These are phyloP conservation scores for Epichloe sp. DNA, from an alignment of 2,329 filamentous ascomycete genomes.

Conservation along the genomic window DNA sequence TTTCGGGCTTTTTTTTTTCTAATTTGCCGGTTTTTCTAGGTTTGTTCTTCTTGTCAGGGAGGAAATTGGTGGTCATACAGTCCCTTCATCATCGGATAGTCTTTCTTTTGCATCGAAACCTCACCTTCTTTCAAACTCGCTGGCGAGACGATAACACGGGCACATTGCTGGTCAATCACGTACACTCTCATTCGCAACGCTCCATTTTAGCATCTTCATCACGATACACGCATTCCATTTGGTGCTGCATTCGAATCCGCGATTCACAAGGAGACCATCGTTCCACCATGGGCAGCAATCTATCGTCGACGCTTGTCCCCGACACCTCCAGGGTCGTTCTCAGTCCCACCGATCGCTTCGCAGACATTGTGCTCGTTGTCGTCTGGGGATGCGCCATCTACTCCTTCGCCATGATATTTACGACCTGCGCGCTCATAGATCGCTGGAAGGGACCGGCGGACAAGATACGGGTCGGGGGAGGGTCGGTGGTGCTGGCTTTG, in stretches of 20 bases:
- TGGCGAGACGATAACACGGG: not conserved
- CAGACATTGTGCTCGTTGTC: conserved; percentile 20
- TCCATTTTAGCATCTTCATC: too few relatives aligned
- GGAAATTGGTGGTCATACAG: too few relatives aligned
- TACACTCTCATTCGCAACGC: not conserved
- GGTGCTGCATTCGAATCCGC: too few relatives aligned
- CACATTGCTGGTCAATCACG: not conserved
- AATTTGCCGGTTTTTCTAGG: not conserved
- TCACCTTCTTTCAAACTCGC: not conserved
- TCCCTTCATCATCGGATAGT: too few relatives aligned
- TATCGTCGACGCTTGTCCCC: conserved; percentile 24
- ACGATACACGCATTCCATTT: too few relatives aligned
- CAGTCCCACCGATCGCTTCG: conserved; percentile 16
- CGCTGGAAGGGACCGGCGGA: conserved; percentile 28
- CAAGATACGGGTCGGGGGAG: conserved; percentile 16
- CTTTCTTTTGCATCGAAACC: not conserved
- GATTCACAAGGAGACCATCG: too few relatives aligned
- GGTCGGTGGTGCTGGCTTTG: conserved; percentile 18
- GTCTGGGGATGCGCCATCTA: conserved; percentile 24
- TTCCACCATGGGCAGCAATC: conserved; percentile 25
- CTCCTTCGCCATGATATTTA: conserved; percentile 28
- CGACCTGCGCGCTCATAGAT: conserved; percentile 26
- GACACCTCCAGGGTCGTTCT: conserved; percentile 24
- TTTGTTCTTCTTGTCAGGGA: too few relatives aligned
- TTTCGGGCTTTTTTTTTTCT: not conserved